These are phyloP conservation scores for Trichoderma brevicompactum DNA, from an alignment of 2,329 filamentous ascomycete genomes.

Conservation along the genomic window DNA sequence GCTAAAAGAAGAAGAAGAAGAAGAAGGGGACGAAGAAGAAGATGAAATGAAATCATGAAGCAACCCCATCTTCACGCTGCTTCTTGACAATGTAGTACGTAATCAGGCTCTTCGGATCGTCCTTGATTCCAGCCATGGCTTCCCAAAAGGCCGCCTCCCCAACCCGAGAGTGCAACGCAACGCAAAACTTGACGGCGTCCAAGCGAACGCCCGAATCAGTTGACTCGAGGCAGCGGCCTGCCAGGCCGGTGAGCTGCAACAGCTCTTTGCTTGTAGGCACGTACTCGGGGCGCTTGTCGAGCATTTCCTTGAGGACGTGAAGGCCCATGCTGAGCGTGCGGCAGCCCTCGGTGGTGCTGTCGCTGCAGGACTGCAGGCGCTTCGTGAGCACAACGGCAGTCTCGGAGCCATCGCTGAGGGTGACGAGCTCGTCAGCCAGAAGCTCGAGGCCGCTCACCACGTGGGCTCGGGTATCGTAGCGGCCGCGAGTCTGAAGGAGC, in stretches of 20 bases:
- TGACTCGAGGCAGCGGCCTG: slow-evolving; percentile 63
- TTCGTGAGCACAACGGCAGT: slow-evolving; percentile 59
- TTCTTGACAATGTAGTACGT: slow-evolving; percentile 80
- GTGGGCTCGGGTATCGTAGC: slow-evolving; percentile 70
- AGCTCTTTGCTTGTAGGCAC: slow-evolving; percentile 57
- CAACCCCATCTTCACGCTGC: slow-evolving; percentile 56
- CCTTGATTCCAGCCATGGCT: slow-evolving; percentile 64
- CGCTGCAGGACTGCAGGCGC: slow-evolving; percentile 50
- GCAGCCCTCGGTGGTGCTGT: slow-evolving; percentile 51
- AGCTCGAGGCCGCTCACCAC: slow-evolving; percentile 76
- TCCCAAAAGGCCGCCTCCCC: slow-evolving; percentile 70
- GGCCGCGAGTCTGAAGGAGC: slow-evolving; percentile 65
- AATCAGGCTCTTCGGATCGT: slow-evolving; percentile 76
- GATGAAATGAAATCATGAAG: slow-evolving; percentile 16
- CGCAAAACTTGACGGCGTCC: slow-evolving; percentile 79
- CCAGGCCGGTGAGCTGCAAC: slow-evolving; percentile 54
- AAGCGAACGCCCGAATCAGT: slow-evolving; percentile 67
- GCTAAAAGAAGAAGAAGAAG: background rate
- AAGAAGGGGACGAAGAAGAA: background rate
- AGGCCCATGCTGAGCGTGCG: slow-evolving; percentile 65
- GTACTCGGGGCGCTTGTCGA: slow-evolving; percentile 56
- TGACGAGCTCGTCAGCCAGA: slow-evolving; percentile 72
- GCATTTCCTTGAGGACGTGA: slow-evolving; percentile 63
- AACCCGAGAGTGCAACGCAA: slow-evolving; percentile 67
- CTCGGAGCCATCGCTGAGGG: slow-evolving; percentile 65